These are phyloP conservation scores for Cryphonectria carpinicola DNA, from an alignment of 2,329 filamentous ascomycete species.

Conservation along the genomic window DNA sequence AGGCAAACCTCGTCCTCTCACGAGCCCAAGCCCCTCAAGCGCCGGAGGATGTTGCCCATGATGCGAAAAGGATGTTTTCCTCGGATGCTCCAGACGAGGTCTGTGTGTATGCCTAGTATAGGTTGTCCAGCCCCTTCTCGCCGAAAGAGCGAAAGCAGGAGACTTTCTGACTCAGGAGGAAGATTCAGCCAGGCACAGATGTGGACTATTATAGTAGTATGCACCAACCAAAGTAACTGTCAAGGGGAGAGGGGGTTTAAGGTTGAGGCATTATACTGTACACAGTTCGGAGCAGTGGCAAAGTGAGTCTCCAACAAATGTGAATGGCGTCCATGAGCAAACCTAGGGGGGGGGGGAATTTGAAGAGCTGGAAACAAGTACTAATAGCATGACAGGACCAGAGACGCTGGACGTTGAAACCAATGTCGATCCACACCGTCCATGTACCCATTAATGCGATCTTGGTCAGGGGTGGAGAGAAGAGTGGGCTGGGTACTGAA, in stretches of 20 bases:
- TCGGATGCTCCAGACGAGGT: neutral
- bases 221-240: neutral
- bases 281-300: neutral
- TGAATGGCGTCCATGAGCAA: neutral
- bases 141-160: neutral
- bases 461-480: conserved; percentile 1
- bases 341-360: neutral
- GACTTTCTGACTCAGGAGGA: neutral
- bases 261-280: neutral
- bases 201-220: neutral
- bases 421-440: neutral
- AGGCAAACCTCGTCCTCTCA: neutral
- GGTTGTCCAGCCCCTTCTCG: too few relatives aligned
- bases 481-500: neutral
- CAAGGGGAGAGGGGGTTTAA: neutral
- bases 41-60: neutral
- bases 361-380: neutral
- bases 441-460: neutral
- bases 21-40: neutral
- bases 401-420: conserved; percentile 3
- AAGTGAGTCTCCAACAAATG: neutral
- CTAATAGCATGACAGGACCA: neutral
- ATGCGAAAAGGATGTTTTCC: neutral
- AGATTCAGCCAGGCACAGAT: neutral
- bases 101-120: neutral